Percentiles rank a stretch among this genome's conserved stretches.
Evolutionary conservation across 1,139 yeast genomes (phyloP).

Genomic region (Saccharomyces hybrid): DNA sequence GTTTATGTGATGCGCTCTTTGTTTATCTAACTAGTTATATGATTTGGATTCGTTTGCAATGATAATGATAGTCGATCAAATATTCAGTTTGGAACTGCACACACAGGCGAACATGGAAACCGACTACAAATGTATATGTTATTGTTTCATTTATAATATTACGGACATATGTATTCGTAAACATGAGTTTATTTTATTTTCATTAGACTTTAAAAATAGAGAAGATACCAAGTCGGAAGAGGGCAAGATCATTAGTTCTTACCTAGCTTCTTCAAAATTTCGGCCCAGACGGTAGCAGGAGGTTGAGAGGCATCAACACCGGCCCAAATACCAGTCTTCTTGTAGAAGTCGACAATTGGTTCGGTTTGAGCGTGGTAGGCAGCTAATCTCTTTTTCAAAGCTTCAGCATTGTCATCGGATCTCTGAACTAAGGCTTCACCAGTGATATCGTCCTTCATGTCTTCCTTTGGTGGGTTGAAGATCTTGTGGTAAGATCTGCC

Average conservation of each 20-base stretch:
- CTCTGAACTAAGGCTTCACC: slow-evolving; percentile 97
- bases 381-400: slow-evolving; percentile 87
- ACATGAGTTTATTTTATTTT: background rate
- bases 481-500: slow-evolving; percentile 98
- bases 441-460: slow-evolving; percentile 87
- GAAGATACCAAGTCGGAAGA: background rate
- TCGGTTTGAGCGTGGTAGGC: slow-evolving; percentile 97
- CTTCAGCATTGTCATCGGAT: slow-evolving; percentile 96
- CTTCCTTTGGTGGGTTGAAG: slow-evolving; percentile 96
- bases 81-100: background rate
- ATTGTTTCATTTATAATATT: background rate
- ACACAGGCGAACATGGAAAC: background rate
- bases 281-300: slow-evolving; percentile 85
- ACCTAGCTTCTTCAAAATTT: slow-evolving; percentile 77
- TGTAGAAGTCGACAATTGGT: slow-evolving; percentile 96
- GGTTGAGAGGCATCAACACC: slow-evolving; percentile 95
- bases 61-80: background rate
- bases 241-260: slow-evolving; percentile 13
- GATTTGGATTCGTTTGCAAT: background rate
- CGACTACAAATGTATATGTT: background rate
- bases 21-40: background rate
- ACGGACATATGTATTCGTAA: background rate
- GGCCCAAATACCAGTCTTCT: slow-evolving; percentile 87
- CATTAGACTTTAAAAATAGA: background rate
- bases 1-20: background rate